Evolutionary conservation across 2,329 filamentous ascomycete genomes (phyloP), one percentile per base, ranked within the genome.

Genomic region (Aspergillus brunneoviolaceus): DNA sequence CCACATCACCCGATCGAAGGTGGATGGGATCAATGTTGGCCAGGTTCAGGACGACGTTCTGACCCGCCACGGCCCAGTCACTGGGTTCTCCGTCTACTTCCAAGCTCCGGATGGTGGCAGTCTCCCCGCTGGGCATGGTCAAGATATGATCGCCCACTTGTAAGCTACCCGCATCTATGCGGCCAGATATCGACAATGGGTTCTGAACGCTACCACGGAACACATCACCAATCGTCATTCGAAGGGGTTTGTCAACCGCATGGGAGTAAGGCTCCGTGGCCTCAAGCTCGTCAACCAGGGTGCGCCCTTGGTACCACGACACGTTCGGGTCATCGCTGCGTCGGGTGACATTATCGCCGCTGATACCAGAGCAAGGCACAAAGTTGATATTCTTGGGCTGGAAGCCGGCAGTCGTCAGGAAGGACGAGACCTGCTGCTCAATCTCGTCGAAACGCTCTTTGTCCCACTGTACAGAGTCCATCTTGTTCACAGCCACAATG

Each of bases 401-500:
- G 70, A 98, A 99, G 1, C 91, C 92, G 0, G 93, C 90, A 0
- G 88, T 86, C 0, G 85, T 87, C 61, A 99, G 80, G 73, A 99
- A 97, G 0, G 91, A 88, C 0, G 86, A 86, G 64, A 96, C 87
- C 69, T 96, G 91, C 63, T 92, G 86, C 49, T 86, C 84, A 59
- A 99, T 97, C 69, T 96, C 90, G 25, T 91, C 84, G 67, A 96
- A 99, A 2, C 92, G 85, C 4, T 87, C 87, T 73, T 91, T 81
- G 2, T 88, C 90, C 96, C 96, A 99, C 5, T 82, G 80, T 6
- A 94, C 87, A 16, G 88, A 89, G 73, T 99, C 95, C 69, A 99
- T 88, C 76, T 99, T 99, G 79, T 99, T 99, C 62, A 99, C 87
- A 1, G 91, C 93, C 29, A 99, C 89, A 48, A 99, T 88, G 16